phyloP scores from a whole-genome alignment of 1,139 yeast genomes.

The Geotrichum aggregatum region DNA sequence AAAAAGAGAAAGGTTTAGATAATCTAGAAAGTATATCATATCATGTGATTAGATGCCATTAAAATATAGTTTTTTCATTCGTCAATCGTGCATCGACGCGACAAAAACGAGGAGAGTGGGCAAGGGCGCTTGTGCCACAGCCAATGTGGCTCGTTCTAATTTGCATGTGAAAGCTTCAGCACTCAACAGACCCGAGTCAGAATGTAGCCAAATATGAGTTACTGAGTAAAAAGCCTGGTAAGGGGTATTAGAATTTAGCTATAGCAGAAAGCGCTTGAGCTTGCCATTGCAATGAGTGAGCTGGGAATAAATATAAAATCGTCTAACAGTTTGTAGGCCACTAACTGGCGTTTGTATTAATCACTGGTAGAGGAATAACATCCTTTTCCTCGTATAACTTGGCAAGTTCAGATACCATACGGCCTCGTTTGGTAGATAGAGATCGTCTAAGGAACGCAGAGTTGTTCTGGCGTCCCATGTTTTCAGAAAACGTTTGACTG shows the following conservation, averaged over 20 bases:
- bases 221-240: too few species aligned
- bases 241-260: too few species aligned
- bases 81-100: background rate
- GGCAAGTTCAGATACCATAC: slow-evolving; percentile 36
- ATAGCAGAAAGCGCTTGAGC: too few species aligned
- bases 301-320: too few species aligned
- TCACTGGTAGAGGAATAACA: too few species aligned
- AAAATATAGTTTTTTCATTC: background rate
- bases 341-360: too few species aligned
- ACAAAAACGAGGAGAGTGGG: background rate
- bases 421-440: slow-evolving; percentile 31
- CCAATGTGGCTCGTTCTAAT: background rate
- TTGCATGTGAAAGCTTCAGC: background rate
- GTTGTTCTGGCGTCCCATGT: background rate
- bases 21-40: background rate
- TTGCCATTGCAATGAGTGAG: too few species aligned
- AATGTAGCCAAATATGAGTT: too few species aligned
- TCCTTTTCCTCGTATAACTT: slow-evolving; percentile 30
- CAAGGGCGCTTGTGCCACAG: slow-evolving; percentile 1
- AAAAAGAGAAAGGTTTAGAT: background rate
- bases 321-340: too few species aligned
- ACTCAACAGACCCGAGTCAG: too few species aligned
- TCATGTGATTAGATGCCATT: background rate
- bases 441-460: background rate
- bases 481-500: slow-evolving; percentile 8